Evolutionary conservation across 202 grass and related monocot species (phyloP).

Genomic region (Alloteropsis angusta): DNA sequence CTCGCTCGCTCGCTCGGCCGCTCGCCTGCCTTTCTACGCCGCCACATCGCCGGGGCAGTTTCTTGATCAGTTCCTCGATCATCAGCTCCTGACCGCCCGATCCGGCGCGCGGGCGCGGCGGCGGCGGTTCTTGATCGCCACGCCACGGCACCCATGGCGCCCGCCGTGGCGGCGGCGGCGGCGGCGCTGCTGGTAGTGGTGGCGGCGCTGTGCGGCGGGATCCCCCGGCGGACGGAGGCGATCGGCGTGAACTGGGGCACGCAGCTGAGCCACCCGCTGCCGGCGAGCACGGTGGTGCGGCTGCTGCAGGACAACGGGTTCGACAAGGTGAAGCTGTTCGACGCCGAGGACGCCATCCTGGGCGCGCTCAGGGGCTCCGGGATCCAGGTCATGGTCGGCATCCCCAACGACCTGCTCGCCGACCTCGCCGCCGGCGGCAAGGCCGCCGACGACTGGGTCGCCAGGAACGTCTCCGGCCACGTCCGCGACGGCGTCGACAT

Average conservation of each 20-base stretch:
- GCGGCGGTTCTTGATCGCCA: too few relatives aligned
- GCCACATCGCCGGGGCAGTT: too few relatives aligned
- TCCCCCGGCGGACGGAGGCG: not conserved
- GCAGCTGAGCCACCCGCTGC: constrained; percentile 76
- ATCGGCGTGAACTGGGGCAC: constrained; percentile 91
- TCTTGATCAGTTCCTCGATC: too few relatives aligned
- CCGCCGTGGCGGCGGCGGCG: not conserved
- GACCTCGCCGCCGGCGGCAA: constrained; percentile 45
- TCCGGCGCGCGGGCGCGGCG: too few relatives aligned
- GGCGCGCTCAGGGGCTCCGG: constrained; percentile 37
- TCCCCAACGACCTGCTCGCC: constrained; percentile 79
- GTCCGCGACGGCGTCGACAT: constrained; percentile 77
- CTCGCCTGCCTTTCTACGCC: not conserved
- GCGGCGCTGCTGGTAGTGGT: not conserved
- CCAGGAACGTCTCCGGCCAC: constrained; percentile 62
- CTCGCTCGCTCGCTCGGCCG: too few relatives aligned
- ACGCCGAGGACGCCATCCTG: constrained; percentile 59
- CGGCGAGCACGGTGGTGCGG: constrained; percentile 55
- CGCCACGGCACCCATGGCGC: constrained; percentile 9
- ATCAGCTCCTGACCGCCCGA: too few relatives aligned
- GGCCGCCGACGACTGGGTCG: constrained; percentile 63
- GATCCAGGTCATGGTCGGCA: constrained; percentile 94
- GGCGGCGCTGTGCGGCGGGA: constrained; percentile 20
- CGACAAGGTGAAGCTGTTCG: constrained; percentile 86
- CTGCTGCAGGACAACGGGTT: constrained; percentile 80